Base-by-base conservation (phyloP, 1,284 basidiomycete species). In the Kwoniella shivajii region DNA sequence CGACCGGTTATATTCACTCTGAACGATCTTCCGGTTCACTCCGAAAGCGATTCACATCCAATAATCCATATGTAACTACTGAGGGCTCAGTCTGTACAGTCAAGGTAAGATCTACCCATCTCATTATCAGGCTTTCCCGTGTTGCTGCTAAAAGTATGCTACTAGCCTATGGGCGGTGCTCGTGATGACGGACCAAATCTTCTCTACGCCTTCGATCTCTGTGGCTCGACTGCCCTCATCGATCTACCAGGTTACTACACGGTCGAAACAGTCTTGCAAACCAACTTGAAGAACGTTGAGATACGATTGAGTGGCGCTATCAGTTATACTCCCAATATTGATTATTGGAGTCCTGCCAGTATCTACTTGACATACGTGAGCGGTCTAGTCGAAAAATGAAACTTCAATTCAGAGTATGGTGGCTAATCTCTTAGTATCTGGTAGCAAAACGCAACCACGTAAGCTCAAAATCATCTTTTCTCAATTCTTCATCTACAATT, bases 341-440 rank as follows among this genome's bases (percentile, higher is more conserved):
- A 78, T 0, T 82, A 82, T 61, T 83, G 81, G 82, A 79, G 78
- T 1, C 77, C 71, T 22, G 60, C 60, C 51, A 69, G 68, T 16
- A 69, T 74, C 57, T 72, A 60, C 57, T 61, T 82, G 60, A 76
- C 73, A 13, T 82, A 79, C 60, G 81, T 86, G 68, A 82, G 82
- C 83, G 20, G 22, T 9, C 11, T 14, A 43, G n/a, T n/a, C 24
- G 38, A 4, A 16, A 44, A 13, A 45, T 6, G 4, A 20, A 24
- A 36, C 16, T 33, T 22, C 33, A 26, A 14, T 39, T 20, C 42
- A 50, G 13, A 26, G n/a, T 30, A 20, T 11, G 14, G 20, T 18
- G 48, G 24, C 44, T 18, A 3, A 2, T 33, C 38, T 51, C 3
- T 41, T 18, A 7, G n/a, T n/a, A n/a, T n/a, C n/a, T n/a, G n/a